Percentiles rank a stretch among this genome's conserved stretches.
Evolutionary conservation across 192 early-diverging fungal species (phyloP).

Genomic region (Thamnidium elegans): DNA sequence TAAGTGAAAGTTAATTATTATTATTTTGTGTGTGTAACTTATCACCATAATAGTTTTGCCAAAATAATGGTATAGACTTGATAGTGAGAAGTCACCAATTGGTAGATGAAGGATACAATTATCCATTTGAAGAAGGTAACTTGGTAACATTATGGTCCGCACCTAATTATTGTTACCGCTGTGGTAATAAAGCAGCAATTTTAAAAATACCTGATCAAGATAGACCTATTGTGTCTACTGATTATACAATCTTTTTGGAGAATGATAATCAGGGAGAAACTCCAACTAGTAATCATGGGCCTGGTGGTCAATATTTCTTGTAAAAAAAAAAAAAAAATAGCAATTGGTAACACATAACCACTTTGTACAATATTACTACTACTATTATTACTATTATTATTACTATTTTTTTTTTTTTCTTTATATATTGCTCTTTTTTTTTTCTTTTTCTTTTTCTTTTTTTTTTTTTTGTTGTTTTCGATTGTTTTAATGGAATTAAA

Average conservation of each 20-base stretch:
- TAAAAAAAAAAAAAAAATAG: not conserved
- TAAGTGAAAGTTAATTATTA: slow-evolving; percentile 13
- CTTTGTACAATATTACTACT: not conserved
- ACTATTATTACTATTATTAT: not conserved
- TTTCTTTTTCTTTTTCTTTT: not conserved
- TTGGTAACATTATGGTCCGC: slow-evolving; percentile 85
- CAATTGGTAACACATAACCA: not conserved
- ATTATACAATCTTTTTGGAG: slow-evolving; percentile 37
- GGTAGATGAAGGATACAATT: slow-evolving; percentile 38
- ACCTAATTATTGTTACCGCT: slow-evolving; percentile 82
- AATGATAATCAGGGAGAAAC: slow-evolving; percentile 36
- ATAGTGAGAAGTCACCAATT: slow-evolving; percentile 39
- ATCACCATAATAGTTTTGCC: slow-evolving; percentile 28
- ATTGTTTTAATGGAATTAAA: not conserved
- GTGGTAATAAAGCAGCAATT: slow-evolving; percentile 81
- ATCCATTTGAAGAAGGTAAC: slow-evolving; percentile 57
- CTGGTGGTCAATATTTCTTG: slow-evolving; percentile 36
- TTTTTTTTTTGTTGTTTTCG: not conserved
- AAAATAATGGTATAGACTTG: slow-evolving; percentile 37
- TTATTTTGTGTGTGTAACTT: not conserved
- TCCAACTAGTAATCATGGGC: slow-evolving; percentile 19
- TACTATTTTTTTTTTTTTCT: not conserved
- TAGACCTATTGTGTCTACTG: slow-evolving; percentile 20
- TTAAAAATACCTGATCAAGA: slow-evolving; percentile 62
- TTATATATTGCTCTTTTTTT: not conserved